phyloP scores from a whole-genome alignment of 73 alveolate genomes.

The Tetrahymena malaccensis region DNA sequence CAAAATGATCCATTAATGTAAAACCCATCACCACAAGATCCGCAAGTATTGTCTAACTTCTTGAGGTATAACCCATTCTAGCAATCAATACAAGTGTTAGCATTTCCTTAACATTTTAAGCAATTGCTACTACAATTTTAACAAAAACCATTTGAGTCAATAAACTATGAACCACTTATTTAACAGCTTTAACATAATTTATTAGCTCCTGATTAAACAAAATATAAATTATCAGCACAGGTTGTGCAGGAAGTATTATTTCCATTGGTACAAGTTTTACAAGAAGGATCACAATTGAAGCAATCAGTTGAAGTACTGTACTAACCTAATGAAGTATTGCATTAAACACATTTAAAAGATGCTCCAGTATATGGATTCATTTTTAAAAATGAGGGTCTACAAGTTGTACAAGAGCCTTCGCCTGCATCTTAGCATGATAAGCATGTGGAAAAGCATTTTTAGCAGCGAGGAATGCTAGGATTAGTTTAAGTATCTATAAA shows the following conservation, averaged over 20 bases:
- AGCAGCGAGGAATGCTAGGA: neutral
- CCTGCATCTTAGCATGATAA: neutral
- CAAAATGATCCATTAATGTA: neutral
- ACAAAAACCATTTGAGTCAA: neutral
- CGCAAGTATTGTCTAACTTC: neutral
- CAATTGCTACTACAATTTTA: neutral
- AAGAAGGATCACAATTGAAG: neutral
- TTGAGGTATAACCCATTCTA: neutral
- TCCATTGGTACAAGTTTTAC: neutral
- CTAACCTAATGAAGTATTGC: neutral
- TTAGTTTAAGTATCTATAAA: neutral
- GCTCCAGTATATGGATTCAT: neutral
- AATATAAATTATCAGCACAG: neutral
- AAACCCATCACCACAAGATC: neutral
- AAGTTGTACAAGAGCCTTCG: neutral
- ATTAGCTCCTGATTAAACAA: neutral
- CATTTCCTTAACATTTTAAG: neutral
- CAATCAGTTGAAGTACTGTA: neutral
- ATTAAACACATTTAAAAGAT: neutral
- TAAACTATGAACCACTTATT: neutral
- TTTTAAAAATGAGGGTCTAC: neutral
- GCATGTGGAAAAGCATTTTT: neutral
- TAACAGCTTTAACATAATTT: neutral
- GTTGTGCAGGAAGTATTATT: neutral
- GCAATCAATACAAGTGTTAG: neutral